A percentile compares a stretch with the other conserved stretches of the same genome.
These are phyloP conservation scores for Dryas drummondii DNA, from an alignment of 306 rosid species.

Conservation along the genomic window DNA sequence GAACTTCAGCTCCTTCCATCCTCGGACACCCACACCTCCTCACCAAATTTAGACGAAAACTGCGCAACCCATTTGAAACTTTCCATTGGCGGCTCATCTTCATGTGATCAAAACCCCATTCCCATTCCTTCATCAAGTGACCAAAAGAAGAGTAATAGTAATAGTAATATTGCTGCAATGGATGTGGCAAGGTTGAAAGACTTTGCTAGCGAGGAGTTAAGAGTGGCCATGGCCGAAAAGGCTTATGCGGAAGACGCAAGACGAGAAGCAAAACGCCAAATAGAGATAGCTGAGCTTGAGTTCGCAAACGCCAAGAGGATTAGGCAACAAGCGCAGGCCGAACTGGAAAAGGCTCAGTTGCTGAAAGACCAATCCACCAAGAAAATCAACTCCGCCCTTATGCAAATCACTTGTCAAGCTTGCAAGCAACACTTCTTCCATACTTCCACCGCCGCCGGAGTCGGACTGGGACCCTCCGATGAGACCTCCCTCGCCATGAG, in stretches of 20 bases:
- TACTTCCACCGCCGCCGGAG: constrained; percentile 7
- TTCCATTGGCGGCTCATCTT: constrained; percentile 58
- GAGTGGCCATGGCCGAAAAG: constrained; percentile 68
- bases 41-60: constrained; percentile 32
- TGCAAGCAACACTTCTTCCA: constrained; percentile 80
- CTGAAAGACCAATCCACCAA: constrained; percentile 74
- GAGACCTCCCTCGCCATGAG: constrained; percentile 78
- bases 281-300: constrained; percentile 76
- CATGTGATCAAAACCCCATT: not conserved
- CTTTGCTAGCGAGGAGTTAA: constrained; percentile 46
- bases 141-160: too few species aligned
- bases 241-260: constrained; percentile 80
- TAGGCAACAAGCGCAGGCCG: constrained; percentile 78
- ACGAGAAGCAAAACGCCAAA: constrained; percentile 69
- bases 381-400: constrained; percentile 61
- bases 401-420: constrained; percentile 83
- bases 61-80: constrained; percentile 64
- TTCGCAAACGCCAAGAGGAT: constrained; percentile 77
- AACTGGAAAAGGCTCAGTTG: constrained; percentile 63
- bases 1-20: constrained; percentile 79
- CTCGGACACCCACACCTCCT: constrained; percentile 20
- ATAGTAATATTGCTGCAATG: not conserved
- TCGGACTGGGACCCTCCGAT: constrained; percentile 39
- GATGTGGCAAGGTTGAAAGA: constrained; percentile 47
- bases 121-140: too few species aligned